Evolutionary conservation across 352 stramenopile genomes (phyloP), one percentile per base, ranked within the genome.

Genomic region (Peronospora farinosa): DNA sequence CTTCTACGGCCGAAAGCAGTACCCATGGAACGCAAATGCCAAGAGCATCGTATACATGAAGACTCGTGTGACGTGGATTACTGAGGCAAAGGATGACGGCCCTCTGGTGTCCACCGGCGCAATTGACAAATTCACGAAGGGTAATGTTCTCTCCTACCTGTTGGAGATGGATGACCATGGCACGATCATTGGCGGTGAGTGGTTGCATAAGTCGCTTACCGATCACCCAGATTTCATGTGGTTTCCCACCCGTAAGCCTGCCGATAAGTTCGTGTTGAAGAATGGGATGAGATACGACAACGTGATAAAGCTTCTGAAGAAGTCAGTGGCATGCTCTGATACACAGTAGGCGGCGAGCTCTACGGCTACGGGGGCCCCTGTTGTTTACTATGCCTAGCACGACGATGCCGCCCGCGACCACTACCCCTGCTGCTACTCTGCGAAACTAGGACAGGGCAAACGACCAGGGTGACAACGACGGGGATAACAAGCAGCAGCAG

Each of bases 1-100:
- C 5, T 76, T 65, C 45, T 81, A 72, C 51, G 60, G 51, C 3
- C 60, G 23, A 27, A 5, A 52, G 5, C 44, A 47, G 45, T 84
- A 84, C 38, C 68, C 68, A 39, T 84, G 74, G 54, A 78, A 81
- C 35, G 51, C 35, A 2, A 50, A 56, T 7, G 65, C 61, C 11
- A 69, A 60, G 49, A 58, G 51, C 37, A 72, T 84, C 41, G 51
- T 68, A 44, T 82, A 72, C 33, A 51, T 78, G 1, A 52, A 69
- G 43, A 73, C 57, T 1, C 60, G 47, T 47, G 48, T 84, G 2
- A 67, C 56, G 9, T 84, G 68, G 62, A 70, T 82, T 33, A 49
- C 68, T 7, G 66, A 79, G 47, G 62, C 54, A 2, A 57, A 63
- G 37, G 61, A 61, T 5, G 56, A 72, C n/a, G 66, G 66, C 3